phyloP scores from a whole-genome alignment of 2,329 filamentous ascomycete species.

The Colletotrichum brevisporum region DNA sequence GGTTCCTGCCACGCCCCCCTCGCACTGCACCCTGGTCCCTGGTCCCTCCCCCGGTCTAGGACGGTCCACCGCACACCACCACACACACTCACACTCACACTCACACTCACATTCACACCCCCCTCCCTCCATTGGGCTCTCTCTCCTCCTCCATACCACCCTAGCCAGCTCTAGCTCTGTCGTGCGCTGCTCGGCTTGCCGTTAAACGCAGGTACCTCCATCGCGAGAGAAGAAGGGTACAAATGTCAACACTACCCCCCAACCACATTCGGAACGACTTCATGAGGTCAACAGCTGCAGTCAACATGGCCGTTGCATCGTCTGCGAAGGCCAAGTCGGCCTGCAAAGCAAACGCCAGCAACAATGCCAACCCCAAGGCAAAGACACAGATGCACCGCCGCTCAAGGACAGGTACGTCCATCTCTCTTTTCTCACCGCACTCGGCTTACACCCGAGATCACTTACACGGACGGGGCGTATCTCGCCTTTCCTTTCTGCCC shows the following conservation, averaged over 20 bases:
- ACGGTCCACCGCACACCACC: conserved; percentile 30
- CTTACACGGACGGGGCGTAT: conserved; percentile 23
- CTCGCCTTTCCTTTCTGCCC: conserved; percentile 34
- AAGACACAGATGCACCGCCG: conserved; percentile 92
- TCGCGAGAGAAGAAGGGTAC: conserved; percentile 57
- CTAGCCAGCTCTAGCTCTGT: conserved; percentile 40
- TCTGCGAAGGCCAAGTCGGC: conserved; percentile 71
- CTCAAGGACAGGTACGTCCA: conserved; percentile 86
- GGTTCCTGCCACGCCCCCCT: conserved; percentile 35
- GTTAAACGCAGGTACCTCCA: conserved; percentile 59
- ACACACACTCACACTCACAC: conserved; percentile 28
- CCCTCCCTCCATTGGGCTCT: conserved; percentile 40
- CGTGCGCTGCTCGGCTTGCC: conserved; percentile 47
- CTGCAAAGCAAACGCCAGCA: conserved; percentile 62
- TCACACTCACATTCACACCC: conserved; percentile 36
- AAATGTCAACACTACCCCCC: conserved; percentile 79
- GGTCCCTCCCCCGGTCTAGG: conserved; percentile 26
- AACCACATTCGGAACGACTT: conserved; percentile 61
- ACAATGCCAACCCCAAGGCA: conserved; percentile 71
- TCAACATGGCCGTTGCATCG: conserved; percentile 75
- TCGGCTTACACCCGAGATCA: conserved; percentile 49
- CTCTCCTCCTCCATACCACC: conserved; percentile 41
- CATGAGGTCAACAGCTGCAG: conserved; percentile 59
- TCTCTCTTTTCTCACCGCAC: conserved; percentile 33
- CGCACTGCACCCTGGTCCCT: conserved; percentile 30